Evolutionary conservation across 805 yeast species (phyloP).

Genomic region (Ogataea naganishii): DNA sequence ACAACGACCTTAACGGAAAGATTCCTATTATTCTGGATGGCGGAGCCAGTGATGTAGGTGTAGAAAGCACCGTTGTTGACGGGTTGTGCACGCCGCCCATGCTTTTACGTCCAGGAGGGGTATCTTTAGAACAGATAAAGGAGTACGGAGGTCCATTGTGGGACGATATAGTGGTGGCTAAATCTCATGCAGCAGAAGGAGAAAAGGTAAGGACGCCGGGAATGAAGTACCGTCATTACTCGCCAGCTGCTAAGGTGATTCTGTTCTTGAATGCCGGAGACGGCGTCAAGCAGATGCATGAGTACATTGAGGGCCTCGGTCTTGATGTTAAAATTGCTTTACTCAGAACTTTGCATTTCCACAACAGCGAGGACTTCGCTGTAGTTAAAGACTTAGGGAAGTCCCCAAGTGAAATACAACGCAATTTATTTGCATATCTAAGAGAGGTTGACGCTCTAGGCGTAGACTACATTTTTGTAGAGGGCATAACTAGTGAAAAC

Average conservation of each 20-base stretch:
- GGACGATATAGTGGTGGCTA: constrained; percentile 56
- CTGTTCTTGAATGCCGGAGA: constrained; percentile 46
- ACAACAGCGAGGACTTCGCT: constrained; percentile 5
- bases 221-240: constrained; percentile 94
- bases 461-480: constrained; percentile 72
- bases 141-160: constrained; percentile 60
- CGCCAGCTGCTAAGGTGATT: constrained; percentile 80
- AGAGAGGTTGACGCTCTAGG: constrained; percentile 66
- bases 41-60: constrained; percentile 81
- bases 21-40: constrained; percentile 89
- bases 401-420: constrained; percentile 55
- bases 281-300: constrained; percentile 27
- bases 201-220: constrained; percentile 92
- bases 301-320: constrained; percentile 10
- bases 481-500: constrained; percentile 64
- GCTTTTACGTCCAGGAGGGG: constrained; percentile 90
- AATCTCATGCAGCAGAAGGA: constrained; percentile 48
- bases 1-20: constrained; percentile 65
- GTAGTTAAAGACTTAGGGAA: constrained; percentile 33
- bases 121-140: constrained; percentile 68
- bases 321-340: constrained; percentile 37
- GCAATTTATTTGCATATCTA: constrained; percentile 61
- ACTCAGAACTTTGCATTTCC: constrained; percentile 33
- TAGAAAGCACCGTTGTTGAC: constrained; percentile 91
- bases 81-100: constrained; percentile 82